Conservation (phyloP, 169 alveolate genomes). For the Cryptosporidium xiaoi region DNA sequence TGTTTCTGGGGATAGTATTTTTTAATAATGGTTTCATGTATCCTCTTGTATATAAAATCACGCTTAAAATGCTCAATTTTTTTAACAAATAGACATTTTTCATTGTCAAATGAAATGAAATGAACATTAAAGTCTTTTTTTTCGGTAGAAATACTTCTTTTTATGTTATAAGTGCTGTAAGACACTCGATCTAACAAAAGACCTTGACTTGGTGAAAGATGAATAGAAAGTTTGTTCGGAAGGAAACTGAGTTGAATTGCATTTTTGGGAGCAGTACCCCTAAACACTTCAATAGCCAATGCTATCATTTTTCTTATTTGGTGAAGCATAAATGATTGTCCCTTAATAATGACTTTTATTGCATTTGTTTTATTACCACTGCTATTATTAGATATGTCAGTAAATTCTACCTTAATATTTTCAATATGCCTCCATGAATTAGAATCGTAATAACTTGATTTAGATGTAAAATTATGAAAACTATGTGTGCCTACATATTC, state of each 20-base stretch:
- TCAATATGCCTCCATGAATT: conserved; percentile 84
- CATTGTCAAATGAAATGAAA: conserved; percentile 14
- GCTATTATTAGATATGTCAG: background rate
- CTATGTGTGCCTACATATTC: conserved; percentile 83
- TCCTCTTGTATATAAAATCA: conserved; percentile 11
- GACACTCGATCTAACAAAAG: conserved; percentile 69
- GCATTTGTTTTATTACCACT: conserved; percentile 11
- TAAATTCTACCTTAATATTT: conserved; percentile 70
- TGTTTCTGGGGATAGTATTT: background rate
- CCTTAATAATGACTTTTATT: conserved; percentile 80
- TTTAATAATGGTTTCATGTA: background rate
- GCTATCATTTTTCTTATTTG: conserved; percentile 87
- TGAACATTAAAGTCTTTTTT: conserved; percentile 17
- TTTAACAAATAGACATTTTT: conserved; percentile 30
- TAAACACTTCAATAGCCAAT: conserved; percentile 81
- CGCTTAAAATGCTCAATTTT: conserved; percentile 39
- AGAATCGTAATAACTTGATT: conserved; percentile 77
- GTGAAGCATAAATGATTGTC: conserved; percentile 86
- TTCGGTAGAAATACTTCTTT: conserved; percentile 47
- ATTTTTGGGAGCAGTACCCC: conserved; percentile 82
- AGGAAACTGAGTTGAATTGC: conserved; percentile 79
- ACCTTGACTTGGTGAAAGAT: conserved; percentile 76
- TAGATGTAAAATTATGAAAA: conserved; percentile 84
- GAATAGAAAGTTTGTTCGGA: conserved; percentile 71
- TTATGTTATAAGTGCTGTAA: conserved; percentile 52